Base-by-base conservation (phyloP, 1,139 yeast genomes). In the Maudiozyma humilis region DNA sequence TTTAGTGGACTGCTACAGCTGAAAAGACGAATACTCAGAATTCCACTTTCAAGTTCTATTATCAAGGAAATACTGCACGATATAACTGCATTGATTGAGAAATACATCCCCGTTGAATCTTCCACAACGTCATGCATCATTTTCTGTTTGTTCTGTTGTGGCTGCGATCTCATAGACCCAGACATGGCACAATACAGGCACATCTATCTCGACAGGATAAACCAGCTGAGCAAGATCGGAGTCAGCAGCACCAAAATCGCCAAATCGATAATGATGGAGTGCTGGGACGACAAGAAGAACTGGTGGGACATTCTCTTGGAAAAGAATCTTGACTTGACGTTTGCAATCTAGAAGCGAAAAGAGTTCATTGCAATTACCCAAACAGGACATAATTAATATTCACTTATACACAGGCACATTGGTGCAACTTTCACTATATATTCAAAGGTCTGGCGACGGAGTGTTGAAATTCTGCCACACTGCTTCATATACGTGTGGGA, bases 81-180 rank as follows among this genome's bases (percentile, higher is more conserved):
- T 20, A 70, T 76, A 43, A 51, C 55, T 1, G 53, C 69, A 0
- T 53, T 73, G 2, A 57, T 60, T 23, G 58, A 62, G 2, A 58
- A 67, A 39, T 32, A 38, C 12, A 69, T 79, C 3, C 72, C 68
- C 19, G 62, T 71, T 3, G 63, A 65, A 7, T 67, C 77, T 1
- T 71, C 83, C 1, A 77, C 79, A 2, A 78, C 76, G 32, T 64
- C 75, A 3, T 77, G 85, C 52, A 64, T 76, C 2, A 67, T 77
- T 1, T 75, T 78, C 47, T 74, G 80, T 30, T 56, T 72, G 12
- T 79, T 79, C 55, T 69, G 77, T 40, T 77, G 79, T 41, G 85
- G 78, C 4, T 76, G 82, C 62, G 86, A 79, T 48, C 69, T 75
- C 7, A 48, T 70, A 14, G 69, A 71, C 44, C 54, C 53, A 1